A percentile compares a stretch with the other conserved stretches of the same genome.
phyloP scores from a whole-genome alignment of 805 yeast genomes.

The Starmerella stigmatis region DNA sequence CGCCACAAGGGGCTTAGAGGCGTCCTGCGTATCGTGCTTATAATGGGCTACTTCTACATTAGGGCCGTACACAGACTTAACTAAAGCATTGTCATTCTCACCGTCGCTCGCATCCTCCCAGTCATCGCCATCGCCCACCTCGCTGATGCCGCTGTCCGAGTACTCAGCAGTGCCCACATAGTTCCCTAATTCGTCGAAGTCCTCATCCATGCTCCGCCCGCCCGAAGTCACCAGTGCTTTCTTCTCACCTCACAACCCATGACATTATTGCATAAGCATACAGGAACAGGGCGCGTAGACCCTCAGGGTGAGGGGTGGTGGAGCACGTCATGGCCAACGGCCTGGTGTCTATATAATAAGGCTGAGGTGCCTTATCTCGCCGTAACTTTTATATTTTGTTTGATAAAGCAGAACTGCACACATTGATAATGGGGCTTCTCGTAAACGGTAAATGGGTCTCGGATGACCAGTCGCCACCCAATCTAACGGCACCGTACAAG shows the following conservation, averaged over 20 bases:
- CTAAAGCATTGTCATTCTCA: conserved; percentile 19
- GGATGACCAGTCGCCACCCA: conserved; percentile 22
- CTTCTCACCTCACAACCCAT: no score
- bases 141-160: conserved; percentile 20
- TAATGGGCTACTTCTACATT: conserved; percentile 38
- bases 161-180: conserved; percentile 25
- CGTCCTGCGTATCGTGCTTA: conserved; percentile 42
- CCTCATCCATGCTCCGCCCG: conserved; percentile 17
- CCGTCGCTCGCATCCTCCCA: conserved; percentile 4
- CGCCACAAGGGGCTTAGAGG: conserved; percentile 54
- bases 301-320: neutral
- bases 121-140: conserved; percentile 5
- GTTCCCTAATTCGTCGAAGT: conserved; percentile 30
- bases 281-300: no score
- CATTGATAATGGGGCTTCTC: conserved; percentile 25
- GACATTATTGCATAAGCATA: no score
- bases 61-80: conserved; percentile 9
- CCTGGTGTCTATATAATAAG: neutral
- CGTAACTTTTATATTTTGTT: no score
- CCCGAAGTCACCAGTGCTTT: neutral
- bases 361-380: neutral
- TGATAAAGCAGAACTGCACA: no score
- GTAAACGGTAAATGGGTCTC: conserved; percentile 25
- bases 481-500: conserved; percentile 19
- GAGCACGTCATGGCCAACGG: neutral